Percentiles rank a stretch among this genome's conserved stretches.
Evolutionary conservation across 2,329 filamentous ascomycete species (phyloP).

Genomic region (Macrophomina phaseolina): DNA sequence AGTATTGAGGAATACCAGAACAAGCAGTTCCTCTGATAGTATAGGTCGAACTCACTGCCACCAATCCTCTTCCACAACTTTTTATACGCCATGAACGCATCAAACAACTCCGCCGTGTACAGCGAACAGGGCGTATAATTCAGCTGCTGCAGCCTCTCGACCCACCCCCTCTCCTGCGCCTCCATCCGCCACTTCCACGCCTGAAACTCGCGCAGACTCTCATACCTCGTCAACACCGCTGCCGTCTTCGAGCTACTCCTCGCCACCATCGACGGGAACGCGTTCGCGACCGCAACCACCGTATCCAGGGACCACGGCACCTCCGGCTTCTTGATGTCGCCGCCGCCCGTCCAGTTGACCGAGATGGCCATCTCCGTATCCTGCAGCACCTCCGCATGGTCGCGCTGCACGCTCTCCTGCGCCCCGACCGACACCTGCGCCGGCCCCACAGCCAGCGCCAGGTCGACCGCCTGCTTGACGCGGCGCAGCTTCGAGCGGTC

Average conservation of each 20-base stretch:
- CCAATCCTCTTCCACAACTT: conserved; percentile 41
- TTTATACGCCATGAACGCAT: conserved; percentile 42
- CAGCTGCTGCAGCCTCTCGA: conserved; percentile 37
- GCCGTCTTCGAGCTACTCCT: conserved; percentile 38
- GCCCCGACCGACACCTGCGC: conserved; percentile 36
- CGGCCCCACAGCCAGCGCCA: conserved; percentile 37
- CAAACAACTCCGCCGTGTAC: conserved; percentile 42
- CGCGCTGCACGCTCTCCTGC: conserved; percentile 33
- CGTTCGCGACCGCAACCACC: conserved; percentile 41
- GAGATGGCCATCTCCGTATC: conserved; percentile 42
- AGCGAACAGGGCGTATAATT: conserved; percentile 42
- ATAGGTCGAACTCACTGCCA: conserved; percentile 32
- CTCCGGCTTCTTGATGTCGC: conserved; percentile 41
- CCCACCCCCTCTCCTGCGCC: conserved; percentile 32
- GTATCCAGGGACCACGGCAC: conserved; percentile 39
- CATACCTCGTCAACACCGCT: conserved; percentile 40
- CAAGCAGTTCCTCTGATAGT: too few species aligned
- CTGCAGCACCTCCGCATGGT: conserved; percentile 35
- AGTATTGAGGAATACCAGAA: background rate
- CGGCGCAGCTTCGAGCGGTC: conserved; percentile 40
- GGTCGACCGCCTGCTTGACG: conserved; percentile 42
- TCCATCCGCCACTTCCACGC: conserved; percentile 37
- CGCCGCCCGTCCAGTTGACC: conserved; percentile 43
- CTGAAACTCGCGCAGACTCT: conserved; percentile 40
- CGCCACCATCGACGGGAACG: conserved; percentile 43